Conservation (phyloP, 176 grass and related monocot species). For the Paspalum notatum region DNA sequence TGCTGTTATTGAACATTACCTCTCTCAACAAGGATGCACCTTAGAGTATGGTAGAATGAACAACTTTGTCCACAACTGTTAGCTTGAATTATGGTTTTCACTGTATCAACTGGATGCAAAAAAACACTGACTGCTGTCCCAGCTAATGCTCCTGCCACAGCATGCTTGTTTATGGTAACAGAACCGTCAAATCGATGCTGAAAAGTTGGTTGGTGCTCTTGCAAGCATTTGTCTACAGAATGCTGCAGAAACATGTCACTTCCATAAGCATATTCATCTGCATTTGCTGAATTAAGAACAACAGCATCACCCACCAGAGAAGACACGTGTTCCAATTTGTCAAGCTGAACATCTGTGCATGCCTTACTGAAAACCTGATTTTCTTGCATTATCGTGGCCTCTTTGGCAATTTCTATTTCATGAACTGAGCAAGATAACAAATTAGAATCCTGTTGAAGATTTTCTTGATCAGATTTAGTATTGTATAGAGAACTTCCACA, state of each 20-base stretch:
- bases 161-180: slow-evolving; percentile 68
- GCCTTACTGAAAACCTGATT: slow-evolving; percentile 43
- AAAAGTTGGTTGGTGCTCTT: slow-evolving; percentile 35
- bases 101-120: slow-evolving; percentile 97
- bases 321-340: slow-evolving; percentile 35
- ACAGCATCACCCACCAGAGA: slow-evolving; percentile 27
- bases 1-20: slow-evolving; percentile 53
- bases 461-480: slow-evolving; percentile 35
- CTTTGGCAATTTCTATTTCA: slow-evolving; percentile 41
- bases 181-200: slow-evolving; percentile 56
- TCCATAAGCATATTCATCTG: slow-evolving; percentile 39
- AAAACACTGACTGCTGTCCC: slow-evolving; percentile 76
- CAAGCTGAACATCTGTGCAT: slow-evolving; percentile 44
- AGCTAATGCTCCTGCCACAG: slow-evolving; percentile 80
- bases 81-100: slow-evolving; percentile 92
- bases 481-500: slow-evolving; percentile 40
- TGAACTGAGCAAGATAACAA: slow-evolving; percentile 41
- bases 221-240: slow-evolving; percentile 20
- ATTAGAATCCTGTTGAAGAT: slow-evolving; percentile 21
- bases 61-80: slow-evolving; percentile 58
- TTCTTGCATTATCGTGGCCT: slow-evolving; percentile 39
- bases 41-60: slow-evolving; percentile 73
- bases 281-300: slow-evolving; percentile 33
- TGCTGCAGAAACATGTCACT: slow-evolving; percentile 38
- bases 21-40: slow-evolving; percentile 73